Base-by-base conservation (phyloP, 495 filamentous ascomycete species). In the Xylaria longipes region DNA sequence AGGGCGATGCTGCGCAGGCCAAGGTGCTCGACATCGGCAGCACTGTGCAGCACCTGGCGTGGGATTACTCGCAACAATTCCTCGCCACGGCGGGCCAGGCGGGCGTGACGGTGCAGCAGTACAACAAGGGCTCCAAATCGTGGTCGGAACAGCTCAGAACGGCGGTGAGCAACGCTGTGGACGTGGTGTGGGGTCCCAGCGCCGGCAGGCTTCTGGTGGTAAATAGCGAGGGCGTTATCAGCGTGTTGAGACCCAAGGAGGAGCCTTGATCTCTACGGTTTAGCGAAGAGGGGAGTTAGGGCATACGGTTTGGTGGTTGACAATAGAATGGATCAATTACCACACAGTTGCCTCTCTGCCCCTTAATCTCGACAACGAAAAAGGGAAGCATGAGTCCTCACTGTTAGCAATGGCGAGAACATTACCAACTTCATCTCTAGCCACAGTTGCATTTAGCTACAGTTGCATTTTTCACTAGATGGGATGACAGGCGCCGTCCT, bases 51-150 rank as follows among this genome's bases (percentile, higher is more conserved):
- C 87, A 86, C 33, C 85, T 97, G 69, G 84, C 86, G 61, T 99
- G 94, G 94, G 96, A 99, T 76, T 97, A 97, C 84, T 96, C 92
- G 25, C 96, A 95, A 29, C 96, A 98, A 79, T 99, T 92, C 82
- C 86, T 98, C 22, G 91, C 95, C 22, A 91, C 92, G 25, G 92
- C 88, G 20, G 97, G 97, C 0, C 88, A 92, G 1, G 89, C 90
- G 56, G 94, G 94, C 8, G 83, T 97, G 58, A 92, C 91, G 37
- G 93, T 99, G 65, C 93, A 95, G 78, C 91, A 95, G 73, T 99
- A 96, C 80, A 84, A 86, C 48, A 98, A 98, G 84, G 79, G 86
- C 20, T 83, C 88, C 39, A 99, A 97, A 85, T 84, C 85, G 33
- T 99, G 97, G 97, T 91, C 92, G 17, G 94, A 98, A 85, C 91